Evolutionary conservation across 2,329 filamentous ascomycete species (phyloP).

Genomic region (Diplodia intermedia): DNA sequence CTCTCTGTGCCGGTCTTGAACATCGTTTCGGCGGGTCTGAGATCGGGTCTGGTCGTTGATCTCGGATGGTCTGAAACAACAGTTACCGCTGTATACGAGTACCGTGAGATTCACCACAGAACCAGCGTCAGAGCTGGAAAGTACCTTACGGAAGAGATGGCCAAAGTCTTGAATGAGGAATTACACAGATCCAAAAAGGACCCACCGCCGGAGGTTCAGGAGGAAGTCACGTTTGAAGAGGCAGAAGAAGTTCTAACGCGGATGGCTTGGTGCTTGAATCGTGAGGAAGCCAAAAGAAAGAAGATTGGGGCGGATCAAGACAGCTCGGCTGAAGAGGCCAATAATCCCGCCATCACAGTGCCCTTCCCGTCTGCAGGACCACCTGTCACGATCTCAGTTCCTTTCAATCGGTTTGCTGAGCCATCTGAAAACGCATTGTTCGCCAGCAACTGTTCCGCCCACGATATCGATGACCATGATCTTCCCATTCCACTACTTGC

Average conservation of each 20-base stretch:
- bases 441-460: conserved; percentile 57
- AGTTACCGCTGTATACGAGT: conserved; percentile 88
- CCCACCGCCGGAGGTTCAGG: conserved; percentile 36
- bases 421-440: conserved; percentile 81
- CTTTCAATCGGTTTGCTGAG: conserved; percentile 73
- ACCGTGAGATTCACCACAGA: conserved; percentile 75
- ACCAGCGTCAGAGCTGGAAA: conserved; percentile 79
- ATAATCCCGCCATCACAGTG: conserved; percentile 47
- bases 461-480: conserved; percentile 84
- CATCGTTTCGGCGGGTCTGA: conserved; percentile 78
- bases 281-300: conserved; percentile 38
- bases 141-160: conserved; percentile 72
- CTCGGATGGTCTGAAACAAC: conserved; percentile 92
- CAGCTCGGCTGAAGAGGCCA: conserved; percentile 35
- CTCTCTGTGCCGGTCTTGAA: conserved; percentile 78
- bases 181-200: conserved; percentile 42
- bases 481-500: conserved; percentile 77
- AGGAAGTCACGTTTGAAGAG: conserved; percentile 68
- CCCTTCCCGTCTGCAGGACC: conserved; percentile 47
- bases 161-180: conserved; percentile 64
- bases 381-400: conserved; percentile 64
- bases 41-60: conserved; percentile 86
- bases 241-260: conserved; percentile 80
- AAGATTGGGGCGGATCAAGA: not conserved
- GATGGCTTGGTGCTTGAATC: conserved; percentile 73